These are phyloP conservation scores for Fraxinus latifolia DNA, from an alignment of 305 asterid genomes.

Conservation along the genomic window DNA sequence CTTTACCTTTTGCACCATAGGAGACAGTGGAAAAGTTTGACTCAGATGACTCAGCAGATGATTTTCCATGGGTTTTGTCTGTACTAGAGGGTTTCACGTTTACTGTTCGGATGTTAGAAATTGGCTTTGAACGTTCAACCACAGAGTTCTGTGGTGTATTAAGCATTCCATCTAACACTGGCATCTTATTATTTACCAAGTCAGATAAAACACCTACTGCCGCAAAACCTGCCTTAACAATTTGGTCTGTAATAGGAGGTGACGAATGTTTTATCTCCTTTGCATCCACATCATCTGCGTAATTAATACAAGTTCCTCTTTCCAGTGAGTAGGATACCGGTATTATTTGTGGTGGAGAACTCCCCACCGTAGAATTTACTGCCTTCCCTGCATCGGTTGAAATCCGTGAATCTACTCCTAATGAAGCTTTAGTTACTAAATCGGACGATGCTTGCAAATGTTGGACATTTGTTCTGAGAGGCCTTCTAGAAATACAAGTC, in stretches of 20 bases:
- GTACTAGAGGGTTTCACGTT: conserved; percentile 40
- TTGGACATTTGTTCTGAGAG: conserved; percentile 43
- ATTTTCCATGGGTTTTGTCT: conserved; percentile 39
- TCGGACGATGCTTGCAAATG: conserved; percentile 41
- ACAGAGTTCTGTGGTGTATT: conserved; percentile 37
- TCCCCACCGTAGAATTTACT: conserved; percentile 35
- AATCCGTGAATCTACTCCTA: conserved; percentile 47
- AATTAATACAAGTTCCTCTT: conserved; percentile 39
- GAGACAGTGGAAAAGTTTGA: conserved; percentile 28
- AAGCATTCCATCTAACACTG: conserved; percentile 47
- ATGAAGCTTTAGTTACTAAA: conserved; percentile 43
- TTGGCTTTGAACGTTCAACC: conserved; percentile 46
- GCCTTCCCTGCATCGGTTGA: conserved; percentile 45
- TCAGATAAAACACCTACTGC: conserved; percentile 80
- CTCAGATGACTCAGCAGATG: conserved; percentile 33
- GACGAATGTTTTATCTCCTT: conserved; percentile 38
- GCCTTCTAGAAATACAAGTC: conserved; percentile 57
- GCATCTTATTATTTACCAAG: conserved; percentile 64
- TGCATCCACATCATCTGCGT: conserved; percentile 37
- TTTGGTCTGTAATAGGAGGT: conserved; percentile 61
- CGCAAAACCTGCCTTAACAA: conserved; percentile 82
- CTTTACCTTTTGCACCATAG: conserved; percentile 29
- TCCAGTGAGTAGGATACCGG: conserved; percentile 32
- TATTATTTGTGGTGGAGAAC: conserved; percentile 37
- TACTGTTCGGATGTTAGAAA: conserved; percentile 38